Base-by-base conservation (phyloP, 1,139 yeast genomes). In the Diutina neorugosa region DNA sequence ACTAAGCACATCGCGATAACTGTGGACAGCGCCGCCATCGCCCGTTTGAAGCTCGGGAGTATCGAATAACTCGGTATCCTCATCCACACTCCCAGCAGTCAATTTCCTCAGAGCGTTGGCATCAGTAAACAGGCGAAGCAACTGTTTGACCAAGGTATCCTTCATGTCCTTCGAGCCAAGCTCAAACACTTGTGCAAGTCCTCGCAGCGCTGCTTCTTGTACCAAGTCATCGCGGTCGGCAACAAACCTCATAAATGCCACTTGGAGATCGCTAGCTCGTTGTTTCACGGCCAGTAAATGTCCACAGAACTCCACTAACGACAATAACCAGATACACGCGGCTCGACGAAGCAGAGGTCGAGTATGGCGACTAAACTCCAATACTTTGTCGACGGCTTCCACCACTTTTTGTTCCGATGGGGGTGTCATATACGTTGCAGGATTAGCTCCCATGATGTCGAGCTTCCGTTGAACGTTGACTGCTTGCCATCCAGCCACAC, bases 121-220 rank as follows among this genome's bases (percentile, higher is more conserved):
- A 58, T 86, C 94, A 0, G 96, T 86, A 62, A 93, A 90, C 0
- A 96, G 84, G 54, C 74, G 77, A 53, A 93, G 71, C 50, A 93
- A 73, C n/a, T 86, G 82, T 59, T 82, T 83, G 0, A 90, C 88
- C 61, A 91, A 73, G 1, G 80, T 78, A 54, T 87, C 94, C 61
- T 85, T 84, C 57, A 87, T 68, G 14, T 81, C 85, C 7, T 67
- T 58, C 60, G 82, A 83, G 12, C 96, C 96, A 60, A 81, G 67
- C 58, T 91, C 96, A 62, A 87, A 91, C 3, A 90, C 78, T 51
- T 91, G 70, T 58, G 91, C 82, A 54, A 93, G 72, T 2, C 98
- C 98, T 60, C 96, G 74, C 0, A 96, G 84, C 0, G 98, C 97
- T 14, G 95, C 78, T 58, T 93, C 98, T 63, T 91, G 98, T 20